Percentiles rank a stretch among this genome's conserved stretches.
Evolutionary conservation across 2,329 filamentous ascomycete species (phyloP).

Genomic region (Acarospora socialis): DNA sequence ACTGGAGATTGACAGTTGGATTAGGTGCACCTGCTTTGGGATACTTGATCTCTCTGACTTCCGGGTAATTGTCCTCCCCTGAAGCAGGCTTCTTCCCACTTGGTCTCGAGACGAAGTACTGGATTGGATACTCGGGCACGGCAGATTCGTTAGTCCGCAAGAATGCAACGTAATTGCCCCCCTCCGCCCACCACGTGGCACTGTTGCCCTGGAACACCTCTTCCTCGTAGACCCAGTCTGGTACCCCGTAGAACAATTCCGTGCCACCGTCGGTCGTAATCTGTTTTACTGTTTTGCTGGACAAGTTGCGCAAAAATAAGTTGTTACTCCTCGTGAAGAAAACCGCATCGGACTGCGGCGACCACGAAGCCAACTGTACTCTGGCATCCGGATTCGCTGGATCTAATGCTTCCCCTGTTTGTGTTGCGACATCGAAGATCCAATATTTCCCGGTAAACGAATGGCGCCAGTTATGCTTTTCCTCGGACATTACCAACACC

Average conservation of each 20-base stretch:
- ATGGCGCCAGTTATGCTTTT: slow-evolving; percentile 71
- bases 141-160: slow-evolving; percentile 84
- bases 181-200: slow-evolving; percentile 89
- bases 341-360: slow-evolving; percentile 69
- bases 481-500: slow-evolving; percentile 65
- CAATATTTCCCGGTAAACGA: slow-evolving; percentile 79
- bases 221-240: slow-evolving; percentile 93
- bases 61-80: slow-evolving; percentile 79
- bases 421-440: slow-evolving; percentile 77
- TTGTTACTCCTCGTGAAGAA: slow-evolving; percentile 90
- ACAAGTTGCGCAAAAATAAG: slow-evolving; percentile 60
- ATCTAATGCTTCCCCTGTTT: slow-evolving; percentile 63
- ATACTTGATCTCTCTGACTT: slow-evolving; percentile 87
- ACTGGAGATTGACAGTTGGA: slow-evolving; percentile 71
- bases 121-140: slow-evolving; percentile 81
- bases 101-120: slow-evolving; percentile 82
- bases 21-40: slow-evolving; percentile 92
- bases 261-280: slow-evolving; percentile 78
- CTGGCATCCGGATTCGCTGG: slow-evolving; percentile 48
- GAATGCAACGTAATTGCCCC: slow-evolving; percentile 82
- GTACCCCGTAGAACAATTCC: slow-evolving; percentile 87
- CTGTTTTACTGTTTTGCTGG: slow-evolving; percentile 45
- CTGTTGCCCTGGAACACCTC: slow-evolving; percentile 68
- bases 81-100: slow-evolving; percentile 53
- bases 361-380: slow-evolving; percentile 81